A percentile compares a stretch with the other conserved stretches of the same genome.
These are phyloP conservation scores for Strigomonas culicis DNA, from an alignment of 208 protist species.

Conservation along the genomic window DNA sequence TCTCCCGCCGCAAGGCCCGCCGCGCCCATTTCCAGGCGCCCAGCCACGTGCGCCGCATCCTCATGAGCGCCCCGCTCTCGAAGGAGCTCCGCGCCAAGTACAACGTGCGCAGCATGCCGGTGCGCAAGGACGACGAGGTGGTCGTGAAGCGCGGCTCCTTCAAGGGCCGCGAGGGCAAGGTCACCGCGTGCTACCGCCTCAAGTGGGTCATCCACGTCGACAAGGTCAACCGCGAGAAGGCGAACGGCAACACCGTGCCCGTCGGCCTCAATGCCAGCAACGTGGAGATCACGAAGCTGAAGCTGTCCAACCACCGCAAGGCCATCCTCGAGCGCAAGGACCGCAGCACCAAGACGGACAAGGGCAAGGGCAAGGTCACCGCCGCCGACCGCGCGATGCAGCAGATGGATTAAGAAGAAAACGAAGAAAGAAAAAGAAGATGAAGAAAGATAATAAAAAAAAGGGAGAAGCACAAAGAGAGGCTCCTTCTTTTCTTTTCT, in stretches of 20 bases:
- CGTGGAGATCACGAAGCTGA: slow-evolving; percentile 99
- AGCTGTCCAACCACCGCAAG: slow-evolving; percentile 98
- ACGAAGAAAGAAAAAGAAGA: neutral
- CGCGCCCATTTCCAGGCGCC: slow-evolving; percentile 99
- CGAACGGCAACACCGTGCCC: slow-evolving; percentile 89
- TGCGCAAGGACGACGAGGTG: slow-evolving; percentile 99
- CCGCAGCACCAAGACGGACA: slow-evolving; percentile 84
- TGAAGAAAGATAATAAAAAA: neutral
- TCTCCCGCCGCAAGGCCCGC: slow-evolving; percentile 95
- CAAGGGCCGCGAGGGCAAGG: slow-evolving; percentile 97
- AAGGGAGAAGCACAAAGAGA: neutral
- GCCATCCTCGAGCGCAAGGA: slow-evolving; percentile 94
- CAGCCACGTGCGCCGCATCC: slow-evolving; percentile 93
- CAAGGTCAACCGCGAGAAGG: slow-evolving; percentile 97
- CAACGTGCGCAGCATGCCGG: slow-evolving; percentile 97
- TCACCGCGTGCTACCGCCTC: slow-evolving; percentile 97
- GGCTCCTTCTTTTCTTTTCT: neutral
- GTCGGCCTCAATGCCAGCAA: slow-evolving; percentile 99
- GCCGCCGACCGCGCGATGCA: slow-evolving; percentile 91
- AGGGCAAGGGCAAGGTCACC: slow-evolving; percentile 91
- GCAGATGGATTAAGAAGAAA: slow-evolving; percentile 84
- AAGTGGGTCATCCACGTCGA: slow-evolving; percentile 99
- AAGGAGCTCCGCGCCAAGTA: slow-evolving; percentile 99
- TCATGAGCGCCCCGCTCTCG: slow-evolving; percentile 98
- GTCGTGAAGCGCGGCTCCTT: slow-evolving; percentile 93